phyloP scores from a whole-genome alignment of 768 basidiomycete genomes.

The Macrolepiota dolichaula region DNA sequence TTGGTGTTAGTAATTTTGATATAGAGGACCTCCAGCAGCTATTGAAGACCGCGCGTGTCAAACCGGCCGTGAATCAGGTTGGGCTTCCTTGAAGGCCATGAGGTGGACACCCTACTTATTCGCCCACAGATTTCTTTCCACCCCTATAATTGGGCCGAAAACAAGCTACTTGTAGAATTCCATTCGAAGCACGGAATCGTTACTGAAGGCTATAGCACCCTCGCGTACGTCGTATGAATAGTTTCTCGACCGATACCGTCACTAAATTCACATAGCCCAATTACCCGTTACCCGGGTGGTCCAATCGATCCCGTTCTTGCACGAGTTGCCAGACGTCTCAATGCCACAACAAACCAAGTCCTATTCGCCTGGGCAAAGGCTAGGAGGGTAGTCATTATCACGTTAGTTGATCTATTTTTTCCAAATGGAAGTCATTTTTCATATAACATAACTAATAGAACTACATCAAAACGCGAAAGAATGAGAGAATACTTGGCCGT shows the following conservation, averaged over 20 bases:
- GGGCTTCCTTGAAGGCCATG: conserved; percentile 14
- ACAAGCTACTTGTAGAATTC: conserved; percentile 55
- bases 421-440: neutral
- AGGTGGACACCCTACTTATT: neutral
- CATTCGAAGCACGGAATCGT: conserved; percentile 56
- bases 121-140: conserved; percentile 57
- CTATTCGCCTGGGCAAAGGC: conserved; percentile 66
- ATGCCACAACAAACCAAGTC: conserved; percentile 61
- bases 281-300: conserved; percentile 58
- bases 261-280: conserved; percentile 35
- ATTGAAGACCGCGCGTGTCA: conserved; percentile 46
- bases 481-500: conserved; percentile 67
- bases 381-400: conserved; percentile 67
- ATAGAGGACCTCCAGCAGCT: conserved; percentile 49
- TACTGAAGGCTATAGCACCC: conserved; percentile 68
- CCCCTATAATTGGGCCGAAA: conserved; percentile 61
- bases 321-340: conserved; percentile 48
- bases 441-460: conserved; percentile 30
- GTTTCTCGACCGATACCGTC: neutral
- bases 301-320: conserved; percentile 57
- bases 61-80: conserved; percentile 70
- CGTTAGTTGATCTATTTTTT: conserved; percentile 37
- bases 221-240: conserved; percentile 41
- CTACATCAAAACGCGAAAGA: conserved; percentile 56
- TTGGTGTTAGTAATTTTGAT: conserved; percentile 70